Base-by-base conservation (phyloP, 495 filamentous ascomycete genomes). In the Apiosordaria backusii region DNA sequence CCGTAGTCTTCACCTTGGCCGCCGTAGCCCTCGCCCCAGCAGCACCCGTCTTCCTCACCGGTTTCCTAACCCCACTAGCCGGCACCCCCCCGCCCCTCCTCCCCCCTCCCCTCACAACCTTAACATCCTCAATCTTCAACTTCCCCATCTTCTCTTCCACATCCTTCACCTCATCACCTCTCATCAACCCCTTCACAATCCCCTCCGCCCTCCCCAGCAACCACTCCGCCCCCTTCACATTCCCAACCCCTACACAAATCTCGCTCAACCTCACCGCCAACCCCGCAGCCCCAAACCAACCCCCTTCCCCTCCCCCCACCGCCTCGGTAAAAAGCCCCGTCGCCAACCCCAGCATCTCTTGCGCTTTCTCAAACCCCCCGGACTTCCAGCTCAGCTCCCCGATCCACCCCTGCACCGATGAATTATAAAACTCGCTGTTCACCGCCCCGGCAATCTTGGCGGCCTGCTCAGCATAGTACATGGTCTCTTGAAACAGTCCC, bases 401-500 rank as follows among this genome's bases (percentile, higher is more conserved):
- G 55, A 90, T 79, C 72, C 87, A 82, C 3, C 86, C 35, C 83
- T 18, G 82, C 76, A 24, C 82, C 27, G 84, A 76, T 4, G 84
- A 79, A 10, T 83, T 69, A 50, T 88, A 85, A 19, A 84, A 79
- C 68, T 85, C 82, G 3, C 92, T 88, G 45, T 84, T 79, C 9
- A 89, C 84, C 15, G 88, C 86, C 54, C 85, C 82, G 59, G 90
- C 92, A 66, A 97, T 86, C 73, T 90, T 92, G 60, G 90, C 79
- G 1, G 92, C 92, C 72, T 96, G 89, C 67, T 97, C 89, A 6
- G 89, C 85, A 70, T 96, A 96, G 76, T 92, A 95, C n/a, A 94
- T 80, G 6, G 93, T 90, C 74, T 98, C 96, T 60, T 90, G 88
- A 69, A 92, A 90, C 75, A 97, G 84, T 57, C 96, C 94, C 70